Conservation (phyloP, 495 filamentous ascomycete genomes). For the Schizothecium vesticola region DNA sequence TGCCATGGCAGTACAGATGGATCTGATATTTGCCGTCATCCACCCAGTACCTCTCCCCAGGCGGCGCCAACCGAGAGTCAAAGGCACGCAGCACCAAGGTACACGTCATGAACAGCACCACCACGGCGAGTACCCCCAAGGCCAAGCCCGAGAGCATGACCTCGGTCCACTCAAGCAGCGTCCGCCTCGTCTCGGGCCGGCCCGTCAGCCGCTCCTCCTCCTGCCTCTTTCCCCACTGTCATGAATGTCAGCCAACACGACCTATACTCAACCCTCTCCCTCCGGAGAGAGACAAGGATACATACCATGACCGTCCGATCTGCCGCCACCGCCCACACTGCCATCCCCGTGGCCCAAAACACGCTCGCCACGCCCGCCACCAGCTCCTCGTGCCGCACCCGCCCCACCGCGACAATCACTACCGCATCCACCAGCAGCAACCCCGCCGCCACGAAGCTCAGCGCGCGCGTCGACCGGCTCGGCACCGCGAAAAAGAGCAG, state of each 20-base stretch:
- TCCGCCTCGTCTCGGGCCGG: constrained; percentile 77
- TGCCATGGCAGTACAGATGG: constrained; percentile 78
- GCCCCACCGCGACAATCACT: constrained; percentile 66
- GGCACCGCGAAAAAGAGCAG: constrained; percentile 83
- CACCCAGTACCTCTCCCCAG: constrained; percentile 70
- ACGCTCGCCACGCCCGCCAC: constrained; percentile 85
- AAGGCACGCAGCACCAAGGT: constrained; percentile 72
- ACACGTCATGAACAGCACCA: constrained; percentile 65
- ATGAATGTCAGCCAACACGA: background rate
- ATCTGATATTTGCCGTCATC: constrained; percentile 76
- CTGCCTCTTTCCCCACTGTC: constrained; percentile 75
- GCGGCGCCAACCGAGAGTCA: constrained; percentile 64
- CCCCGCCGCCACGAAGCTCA: constrained; percentile 57
- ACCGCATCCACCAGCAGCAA: constrained; percentile 76
- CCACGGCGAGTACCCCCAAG: constrained; percentile 58
- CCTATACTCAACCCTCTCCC: background rate
- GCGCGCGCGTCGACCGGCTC: constrained; percentile 66
- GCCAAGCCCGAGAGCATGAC: constrained; percentile 72
- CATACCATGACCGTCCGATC: constrained; percentile 55
- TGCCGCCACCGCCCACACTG: constrained; percentile 36
- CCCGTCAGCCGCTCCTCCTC: constrained; percentile 93
- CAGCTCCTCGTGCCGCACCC: constrained; percentile 74
- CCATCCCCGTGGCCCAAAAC: constrained; percentile 56
- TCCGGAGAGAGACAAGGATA: background rate
- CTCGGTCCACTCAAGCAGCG: constrained; percentile 74